A percentile compares a stretch with the other conserved stretches of the same genome.
phyloP scores from a whole-genome alignment of 2,329 filamentous ascomycete species.

The Aspergillus fumigatiaffinis region DNA sequence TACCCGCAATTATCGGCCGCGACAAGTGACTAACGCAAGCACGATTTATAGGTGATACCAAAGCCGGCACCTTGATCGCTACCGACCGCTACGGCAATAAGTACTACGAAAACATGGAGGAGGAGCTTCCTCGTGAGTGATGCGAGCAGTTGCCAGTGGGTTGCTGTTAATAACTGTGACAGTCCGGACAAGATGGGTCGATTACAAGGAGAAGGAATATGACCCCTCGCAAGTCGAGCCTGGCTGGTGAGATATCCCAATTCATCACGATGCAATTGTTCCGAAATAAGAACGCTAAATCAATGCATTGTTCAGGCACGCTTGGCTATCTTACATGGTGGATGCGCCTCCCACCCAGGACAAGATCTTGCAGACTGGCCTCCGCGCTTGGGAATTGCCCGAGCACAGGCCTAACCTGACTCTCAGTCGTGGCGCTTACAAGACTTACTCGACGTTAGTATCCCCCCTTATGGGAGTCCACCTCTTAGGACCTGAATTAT shows the following conservation, averaged over 20 bases:
- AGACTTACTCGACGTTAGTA: conserved; percentile 91
- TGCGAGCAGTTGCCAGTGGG: conserved; percentile 2
- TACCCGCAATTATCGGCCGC: not conserved
- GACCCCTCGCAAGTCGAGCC: conserved; percentile 72
- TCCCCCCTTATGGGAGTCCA: not conserved
- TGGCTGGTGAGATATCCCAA: conserved; percentile 60
- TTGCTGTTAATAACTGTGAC: conserved; percentile 14
- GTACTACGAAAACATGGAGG: conserved; percentile 85
- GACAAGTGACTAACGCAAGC: conserved; percentile 19
- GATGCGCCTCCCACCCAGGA: conserved; percentile 82
- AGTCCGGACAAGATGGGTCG: conserved; percentile 97
- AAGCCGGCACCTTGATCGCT: conserved; percentile 81
- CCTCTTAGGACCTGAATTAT: too few species aligned
- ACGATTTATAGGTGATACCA: conserved; percentile 75
- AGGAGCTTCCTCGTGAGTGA: conserved; percentile 80
- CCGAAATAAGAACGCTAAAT: not conserved
- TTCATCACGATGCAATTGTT: not conserved
- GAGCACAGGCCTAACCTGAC: conserved; percentile 74
- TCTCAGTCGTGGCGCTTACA: conserved; percentile 72
- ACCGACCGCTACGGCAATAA: conserved; percentile 93
- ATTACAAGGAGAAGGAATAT: conserved; percentile 80
- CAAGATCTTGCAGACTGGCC: conserved; percentile 61
- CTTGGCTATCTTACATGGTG: conserved; percentile 92
- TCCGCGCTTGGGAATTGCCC: conserved; percentile 71
- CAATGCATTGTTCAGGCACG: conserved; percentile 58